Percentiles rank a stretch among this genome's conserved stretches.
These are phyloP conservation scores for Schizophyllum amplum DNA, from an alignment of 1,284 basidiomycete species.

Conservation along the genomic window DNA sequence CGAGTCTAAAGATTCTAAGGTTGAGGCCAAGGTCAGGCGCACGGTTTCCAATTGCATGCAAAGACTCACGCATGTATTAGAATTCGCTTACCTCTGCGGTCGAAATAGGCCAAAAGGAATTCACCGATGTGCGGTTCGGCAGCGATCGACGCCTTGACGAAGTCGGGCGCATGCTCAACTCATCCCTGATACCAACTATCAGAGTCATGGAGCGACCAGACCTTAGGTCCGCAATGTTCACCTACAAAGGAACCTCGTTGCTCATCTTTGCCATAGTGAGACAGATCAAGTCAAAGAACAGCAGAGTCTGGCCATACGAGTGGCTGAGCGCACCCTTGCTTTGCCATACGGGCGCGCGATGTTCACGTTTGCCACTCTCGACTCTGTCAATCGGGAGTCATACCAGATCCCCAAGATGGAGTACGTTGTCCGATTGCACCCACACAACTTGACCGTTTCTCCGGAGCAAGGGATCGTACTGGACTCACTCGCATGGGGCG, in stretches of 20 bases:
- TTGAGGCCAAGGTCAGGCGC: background rate
- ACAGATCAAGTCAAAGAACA: constrained; percentile 77
- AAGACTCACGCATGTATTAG: constrained; percentile 32
- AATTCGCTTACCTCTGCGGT: constrained; percentile 54
- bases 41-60: background rate
- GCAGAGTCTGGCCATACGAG: constrained; percentile 67
- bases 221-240: constrained; percentile 43
- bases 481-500: constrained; percentile 84
- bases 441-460: constrained; percentile 53
- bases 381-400: constrained; percentile 64
- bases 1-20: constrained; percentile 27
- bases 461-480: constrained; percentile 55
- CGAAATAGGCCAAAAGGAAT: constrained; percentile 63
- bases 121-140: constrained; percentile 78
- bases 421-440: constrained; percentile 66
- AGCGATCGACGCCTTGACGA: constrained; percentile 83
- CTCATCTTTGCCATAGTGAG: constrained; percentile 40
- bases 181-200: constrained; percentile 60
- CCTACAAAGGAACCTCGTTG: background rate
- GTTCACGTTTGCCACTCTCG: constrained; percentile 76
- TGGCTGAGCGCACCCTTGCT: constrained; percentile 80
- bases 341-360: constrained; percentile 82
- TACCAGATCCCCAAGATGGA: constrained; percentile 80
- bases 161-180: constrained; percentile 81
- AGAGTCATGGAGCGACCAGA: constrained; percentile 65